Percentiles rank a stretch among this genome's conserved stretches.
Evolutionary conservation across 805 yeast genomes (phyloP).

Genomic region (Metschnikowia koreensis): DNA sequence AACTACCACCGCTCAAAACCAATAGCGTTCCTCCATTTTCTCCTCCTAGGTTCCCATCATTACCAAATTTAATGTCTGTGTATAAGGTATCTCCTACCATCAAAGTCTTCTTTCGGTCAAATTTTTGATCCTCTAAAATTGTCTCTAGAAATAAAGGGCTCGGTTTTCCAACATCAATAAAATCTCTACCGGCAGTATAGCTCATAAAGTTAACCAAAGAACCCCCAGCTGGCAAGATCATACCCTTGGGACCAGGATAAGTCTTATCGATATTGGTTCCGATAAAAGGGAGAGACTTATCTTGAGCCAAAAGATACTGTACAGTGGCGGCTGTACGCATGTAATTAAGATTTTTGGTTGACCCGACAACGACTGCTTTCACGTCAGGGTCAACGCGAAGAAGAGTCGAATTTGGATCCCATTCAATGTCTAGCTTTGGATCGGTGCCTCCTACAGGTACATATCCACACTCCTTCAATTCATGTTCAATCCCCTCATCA

Average conservation of each 20-base stretch:
- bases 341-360: slow-evolving; percentile 37
- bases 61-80: slow-evolving; percentile 44
- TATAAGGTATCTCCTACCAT: slow-evolving; percentile 45
- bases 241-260: slow-evolving; percentile 39
- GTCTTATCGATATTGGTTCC: slow-evolving; percentile 43
- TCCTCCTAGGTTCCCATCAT: slow-evolving; percentile 37
- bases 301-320: slow-evolving; percentile 33
- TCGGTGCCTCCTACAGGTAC: slow-evolving; percentile 38
- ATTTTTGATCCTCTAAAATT: slow-evolving; percentile 27
- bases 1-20: slow-evolving; percentile 39
- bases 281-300: slow-evolving; percentile 35
- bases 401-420: slow-evolving; percentile 25
- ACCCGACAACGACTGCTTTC: slow-evolving; percentile 40
- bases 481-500: slow-evolving; percentile 38
- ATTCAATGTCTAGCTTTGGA: slow-evolving; percentile 23
- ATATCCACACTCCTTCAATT: slow-evolving; percentile 32
- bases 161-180: slow-evolving; percentile 40
- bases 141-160: slow-evolving; percentile 30
- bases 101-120: slow-evolving; percentile 28
- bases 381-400: slow-evolving; percentile 37
- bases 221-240: slow-evolving; percentile 42
- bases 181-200: slow-evolving; percentile 33
- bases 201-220: slow-evolving; percentile 38
- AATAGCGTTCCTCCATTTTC: slow-evolving; percentile 29
- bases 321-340: slow-evolving; percentile 37